Percentiles rank a stretch among this genome's conserved stretches.
phyloP scores from a whole-genome alignment of 1,139 yeast genomes.

The Hemisphaericaspora xylanilytica region DNA sequence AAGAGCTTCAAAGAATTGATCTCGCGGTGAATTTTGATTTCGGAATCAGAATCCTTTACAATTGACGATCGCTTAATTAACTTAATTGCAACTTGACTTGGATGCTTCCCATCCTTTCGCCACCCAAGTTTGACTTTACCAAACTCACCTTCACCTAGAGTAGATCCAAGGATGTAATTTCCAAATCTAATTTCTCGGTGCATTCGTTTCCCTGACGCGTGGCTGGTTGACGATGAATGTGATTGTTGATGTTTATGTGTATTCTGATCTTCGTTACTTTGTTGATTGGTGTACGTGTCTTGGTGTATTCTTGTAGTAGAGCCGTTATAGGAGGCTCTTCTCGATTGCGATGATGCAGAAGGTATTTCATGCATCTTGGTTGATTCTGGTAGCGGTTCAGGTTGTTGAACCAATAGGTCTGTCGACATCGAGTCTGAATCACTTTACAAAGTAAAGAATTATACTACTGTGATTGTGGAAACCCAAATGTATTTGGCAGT shows the following conservation, averaged over 20 bases:
- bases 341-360: slow-evolving; percentile 5
- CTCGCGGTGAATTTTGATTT: slow-evolving; percentile 87
- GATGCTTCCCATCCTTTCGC: slow-evolving; percentile 76
- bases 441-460: too few relatives aligned
- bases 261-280: background rate
- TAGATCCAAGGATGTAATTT: slow-evolving; percentile 82
- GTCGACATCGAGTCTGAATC: slow-evolving; percentile 1
- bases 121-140: slow-evolving; percentile 98
- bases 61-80: slow-evolving; percentile 84
- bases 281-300: slow-evolving; percentile 2
- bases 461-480: too few relatives aligned
- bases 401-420: background rate
- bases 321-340: background rate
- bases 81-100: slow-evolving; percentile 91
- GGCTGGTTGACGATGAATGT: background rate
- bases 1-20: slow-evolving; percentile 83
- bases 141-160: slow-evolving; percentile 97
- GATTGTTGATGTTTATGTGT: background rate
- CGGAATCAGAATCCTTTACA: slow-evolving; percentile 79
- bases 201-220: slow-evolving; percentile 19
- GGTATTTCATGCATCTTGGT: background rate
- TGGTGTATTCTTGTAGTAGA: slow-evolving; percentile 1
- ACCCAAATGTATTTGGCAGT: too few relatives aligned
- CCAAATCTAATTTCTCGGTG: slow-evolving; percentile 76
- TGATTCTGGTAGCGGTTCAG: background rate